phyloP scores from a whole-genome alignment of 2,329 filamentous ascomycete species.

The Claviceps spartinae region DNA sequence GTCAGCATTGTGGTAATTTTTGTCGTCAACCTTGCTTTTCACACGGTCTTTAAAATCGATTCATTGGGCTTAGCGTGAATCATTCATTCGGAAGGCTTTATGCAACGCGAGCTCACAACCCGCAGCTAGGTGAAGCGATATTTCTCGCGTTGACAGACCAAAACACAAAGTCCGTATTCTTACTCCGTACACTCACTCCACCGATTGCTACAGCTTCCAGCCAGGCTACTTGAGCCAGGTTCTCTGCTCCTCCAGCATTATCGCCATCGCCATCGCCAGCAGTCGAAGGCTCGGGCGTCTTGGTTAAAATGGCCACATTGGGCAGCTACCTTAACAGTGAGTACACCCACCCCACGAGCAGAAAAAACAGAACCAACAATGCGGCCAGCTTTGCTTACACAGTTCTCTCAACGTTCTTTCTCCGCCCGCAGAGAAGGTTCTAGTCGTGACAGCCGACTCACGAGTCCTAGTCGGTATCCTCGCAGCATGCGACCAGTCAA shows the following conservation, averaged over 20 bases:
- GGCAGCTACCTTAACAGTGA: conserved; percentile 32
- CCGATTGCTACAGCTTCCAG: not conserved
- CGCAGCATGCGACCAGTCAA: conserved; percentile 76
- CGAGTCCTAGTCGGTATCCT: conserved; percentile 74
- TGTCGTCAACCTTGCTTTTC: too few relatives aligned
- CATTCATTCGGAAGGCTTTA: not conserved
- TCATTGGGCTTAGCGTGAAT: not conserved
- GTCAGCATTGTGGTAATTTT: too few relatives aligned
- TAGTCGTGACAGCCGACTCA: conserved; percentile 84
- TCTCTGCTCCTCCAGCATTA: not conserved
- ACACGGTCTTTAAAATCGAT: not conserved
- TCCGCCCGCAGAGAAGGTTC: conserved; percentile 59
- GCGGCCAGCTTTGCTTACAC: not conserved
- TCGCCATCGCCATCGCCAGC: not conserved
- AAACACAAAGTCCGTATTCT: not conserved
- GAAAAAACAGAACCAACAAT: not conserved
- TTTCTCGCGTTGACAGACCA: not conserved
- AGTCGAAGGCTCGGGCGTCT: not conserved
- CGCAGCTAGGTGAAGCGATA: too few relatives aligned
- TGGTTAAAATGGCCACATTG: conserved; percentile 27
- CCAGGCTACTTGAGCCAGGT: not conserved
- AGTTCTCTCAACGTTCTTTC: not conserved
- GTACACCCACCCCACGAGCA: conserved; percentile 4
- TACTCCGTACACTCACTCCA: not conserved
- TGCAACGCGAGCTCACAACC: not conserved